These are phyloP conservation scores for Xylaria sp. DNA, from an alignment of 2,329 filamentous ascomycete genomes.

Conservation along the genomic window DNA sequence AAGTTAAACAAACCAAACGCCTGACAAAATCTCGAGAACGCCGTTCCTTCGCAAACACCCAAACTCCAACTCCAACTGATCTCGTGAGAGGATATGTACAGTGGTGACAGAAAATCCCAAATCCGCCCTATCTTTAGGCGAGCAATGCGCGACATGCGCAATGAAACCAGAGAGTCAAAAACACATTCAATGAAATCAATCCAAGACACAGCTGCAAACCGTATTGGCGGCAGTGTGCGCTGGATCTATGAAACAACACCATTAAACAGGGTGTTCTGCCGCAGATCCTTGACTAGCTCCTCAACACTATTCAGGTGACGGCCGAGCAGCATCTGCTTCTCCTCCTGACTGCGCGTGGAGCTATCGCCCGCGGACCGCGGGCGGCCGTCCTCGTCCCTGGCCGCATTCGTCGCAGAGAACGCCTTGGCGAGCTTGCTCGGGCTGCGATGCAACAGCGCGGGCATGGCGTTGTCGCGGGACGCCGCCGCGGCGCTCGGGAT, in stretches of 20 bases:
- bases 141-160: neutral
- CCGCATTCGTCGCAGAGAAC: conserved; percentile 55
- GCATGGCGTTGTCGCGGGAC: conserved; percentile 56
- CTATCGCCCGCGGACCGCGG: conserved; percentile 53
- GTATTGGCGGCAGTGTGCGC: neutral
- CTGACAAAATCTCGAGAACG: conserved; percentile 12
- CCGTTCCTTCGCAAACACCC: conserved; percentile 13
- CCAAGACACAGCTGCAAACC: neutral
- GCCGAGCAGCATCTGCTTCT: conserved; percentile 84
- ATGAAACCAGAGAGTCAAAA: conserved; percentile 6
- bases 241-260: conserved; percentile 61
- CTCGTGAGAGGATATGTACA: conserved; percentile 28
- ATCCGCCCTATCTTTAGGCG: conserved; percentile 8
- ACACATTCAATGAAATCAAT: neutral
- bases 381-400: conserved; percentile 40
- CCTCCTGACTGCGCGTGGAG: conserved; percentile 74
- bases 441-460: conserved; percentile 70
- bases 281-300: conserved; percentile 84
- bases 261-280: conserved; percentile 76
- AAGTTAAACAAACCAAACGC: neutral
- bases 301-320: conserved; percentile 84
- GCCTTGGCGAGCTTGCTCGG: conserved; percentile 74
- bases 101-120: conserved; percentile 2
- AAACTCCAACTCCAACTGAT: conserved; percentile 28
- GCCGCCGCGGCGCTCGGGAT: conserved; percentile 59